Percentiles rank a stretch among this genome's conserved stretches.
phyloP scores from a whole-genome alignment of 2,329 filamentous ascomycete genomes.

The Epichloe gansuensis region DNA sequence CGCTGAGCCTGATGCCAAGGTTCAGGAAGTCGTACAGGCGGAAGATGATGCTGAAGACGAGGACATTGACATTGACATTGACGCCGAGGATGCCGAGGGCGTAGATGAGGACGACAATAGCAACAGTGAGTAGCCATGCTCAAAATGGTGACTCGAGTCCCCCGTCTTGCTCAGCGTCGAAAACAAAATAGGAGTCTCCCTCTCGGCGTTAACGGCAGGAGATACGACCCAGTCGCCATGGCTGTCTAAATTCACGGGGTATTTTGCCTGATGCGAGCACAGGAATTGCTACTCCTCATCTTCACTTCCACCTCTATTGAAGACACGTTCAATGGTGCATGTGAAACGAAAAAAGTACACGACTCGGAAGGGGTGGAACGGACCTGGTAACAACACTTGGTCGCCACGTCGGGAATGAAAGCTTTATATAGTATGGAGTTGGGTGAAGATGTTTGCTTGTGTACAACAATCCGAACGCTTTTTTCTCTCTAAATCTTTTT shows the following conservation, averaged over 20 bases:
- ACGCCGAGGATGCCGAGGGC: constrained; percentile 11
- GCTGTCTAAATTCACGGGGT: constrained; percentile 4
- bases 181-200: background rate
- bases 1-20: background rate
- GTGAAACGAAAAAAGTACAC: background rate
- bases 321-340: background rate
- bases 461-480: background rate
- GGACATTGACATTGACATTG: constrained; percentile 11
- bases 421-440: background rate
- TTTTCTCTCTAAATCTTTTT: background rate
- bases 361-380: background rate
- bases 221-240: constrained; percentile 1
- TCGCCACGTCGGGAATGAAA: background rate
- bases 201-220: background rate
- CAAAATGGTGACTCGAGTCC: background rate
- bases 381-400: background rate
- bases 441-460: background rate
- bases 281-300: background rate
- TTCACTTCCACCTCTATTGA: background rate
- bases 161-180: constrained; percentile 1
- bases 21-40: background rate
- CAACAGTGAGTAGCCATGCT: constrained; percentile 8
- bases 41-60: constrained; percentile 16
- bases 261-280: background rate
- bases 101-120: constrained; percentile 8